Base-by-base conservation (phyloP, 2,329 filamentous ascomycete genomes). In the Aureobasidium lini region DNA sequence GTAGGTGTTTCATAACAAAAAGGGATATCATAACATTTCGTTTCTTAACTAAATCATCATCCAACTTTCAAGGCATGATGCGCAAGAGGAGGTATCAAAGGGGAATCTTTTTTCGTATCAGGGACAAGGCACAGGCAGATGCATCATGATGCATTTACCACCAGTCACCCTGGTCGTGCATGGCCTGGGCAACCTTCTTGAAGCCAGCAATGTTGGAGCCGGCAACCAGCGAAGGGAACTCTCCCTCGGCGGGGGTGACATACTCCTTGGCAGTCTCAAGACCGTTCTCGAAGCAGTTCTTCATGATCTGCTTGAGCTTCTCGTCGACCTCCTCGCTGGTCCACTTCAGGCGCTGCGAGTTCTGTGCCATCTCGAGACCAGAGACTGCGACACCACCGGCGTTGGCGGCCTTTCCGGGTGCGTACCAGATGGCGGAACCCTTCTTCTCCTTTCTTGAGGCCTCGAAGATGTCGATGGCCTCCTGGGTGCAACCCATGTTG, bases 401-500 rank as follows among this genome's bases (percentile, higher is more conserved):
- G 81, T 97, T 97, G 79, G 93, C 90, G 34, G 94, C 94, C 84
- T 97, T 97, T 65, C 76, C 93, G 53, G 93, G 93, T 16, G 89
- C 94, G 76, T 97, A 97, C 94, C 94, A 99, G 75, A 96, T 85
- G 62, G 89, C 84, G 6, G 76, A 76, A 65, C 84, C 84, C 79
- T 90, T 85, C 73, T 83, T 83, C 72, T 80, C 74, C 69, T 81
- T 84, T 67, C 92, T 84, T 69, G 86, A 80, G 16, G 81, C 83
- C 83, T 97, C 93, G 74, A 97, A 97, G 65, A 90, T 80, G 70
- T 96, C 89, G 70, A 99, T 96, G 66, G 93, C 93, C 65, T 89
- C 91, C 77, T 94, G 90, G 36, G 92, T 96, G 82, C 91, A 96
- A 65, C 94, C 94, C 94, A 99, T 97, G 85, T 97, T 97, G 77